Percentiles rank a stretch among this genome's conserved stretches.
phyloP scores from a whole-genome alignment of 176 grass and related monocot genomes.

The Olyra latifolia region DNA sequence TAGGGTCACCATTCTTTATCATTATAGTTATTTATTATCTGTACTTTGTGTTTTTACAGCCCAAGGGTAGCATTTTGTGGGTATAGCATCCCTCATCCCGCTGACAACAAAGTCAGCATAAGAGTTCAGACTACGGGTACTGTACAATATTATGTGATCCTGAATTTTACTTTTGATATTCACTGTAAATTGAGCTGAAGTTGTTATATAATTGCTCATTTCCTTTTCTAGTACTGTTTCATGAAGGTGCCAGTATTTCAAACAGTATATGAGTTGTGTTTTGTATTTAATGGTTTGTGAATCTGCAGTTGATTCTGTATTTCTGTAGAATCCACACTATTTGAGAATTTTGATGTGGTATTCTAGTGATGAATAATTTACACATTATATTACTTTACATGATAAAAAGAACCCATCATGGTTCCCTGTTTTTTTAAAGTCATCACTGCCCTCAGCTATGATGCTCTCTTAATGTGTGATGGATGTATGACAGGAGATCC shows the following conservation, averaged over 20 bases:
- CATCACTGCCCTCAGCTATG: background rate
- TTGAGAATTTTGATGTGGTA: background rate
- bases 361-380: background rate
- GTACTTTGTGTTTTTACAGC: slow-evolving; percentile 34
- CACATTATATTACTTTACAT: background rate
- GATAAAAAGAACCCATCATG: background rate
- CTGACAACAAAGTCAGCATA: slow-evolving; percentile 65
- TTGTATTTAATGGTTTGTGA: background rate
- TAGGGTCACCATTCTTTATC: background rate
- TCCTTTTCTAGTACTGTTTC: background rate
- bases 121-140: slow-evolving; percentile 70
- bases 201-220: background rate
- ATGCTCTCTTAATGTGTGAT: slow-evolving; percentile 17
- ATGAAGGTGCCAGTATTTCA: background rate
- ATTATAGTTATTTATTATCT: background rate
- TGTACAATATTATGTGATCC: background rate
- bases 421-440: background rate
- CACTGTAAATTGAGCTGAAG: background rate
- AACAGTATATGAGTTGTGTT: background rate
- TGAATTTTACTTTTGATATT: background rate
- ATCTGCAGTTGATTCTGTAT: background rate
- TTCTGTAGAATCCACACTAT: background rate
- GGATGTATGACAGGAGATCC: slow-evolving; percentile 42
- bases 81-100: slow-evolving; percentile 76
- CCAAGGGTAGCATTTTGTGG: slow-evolving; percentile 82